phyloP scores from a whole-genome alignment of 1,284 basidiomycete genomes.

The Irpex lacteus region DNA sequence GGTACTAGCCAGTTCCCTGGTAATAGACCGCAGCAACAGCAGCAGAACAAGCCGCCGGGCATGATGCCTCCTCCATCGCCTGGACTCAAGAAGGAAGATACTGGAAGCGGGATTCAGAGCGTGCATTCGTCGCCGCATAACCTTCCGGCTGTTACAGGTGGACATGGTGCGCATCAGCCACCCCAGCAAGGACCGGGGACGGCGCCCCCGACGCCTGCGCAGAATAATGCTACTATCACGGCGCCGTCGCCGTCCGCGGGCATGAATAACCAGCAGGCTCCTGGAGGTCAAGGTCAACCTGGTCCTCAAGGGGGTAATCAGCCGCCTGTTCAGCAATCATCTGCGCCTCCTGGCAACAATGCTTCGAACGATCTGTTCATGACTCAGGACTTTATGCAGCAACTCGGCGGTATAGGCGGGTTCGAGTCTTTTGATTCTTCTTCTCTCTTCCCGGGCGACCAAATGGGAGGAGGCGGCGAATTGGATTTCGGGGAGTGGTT shows the following conservation, averaged over 20 bases:
- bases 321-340: constrained; percentile 10
- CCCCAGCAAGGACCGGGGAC: constrained; percentile 29
- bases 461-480: neutral
- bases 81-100: constrained; percentile 23
- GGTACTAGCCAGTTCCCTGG: constrained; percentile 20
- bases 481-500: neutral
- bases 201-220: constrained; percentile 45
- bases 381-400: neutral
- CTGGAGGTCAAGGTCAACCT: constrained; percentile 15
- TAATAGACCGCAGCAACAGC: constrained; percentile 18
- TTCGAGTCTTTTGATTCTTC: neutral
- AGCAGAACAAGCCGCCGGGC: constrained; percentile 37
- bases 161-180: constrained; percentile 20
- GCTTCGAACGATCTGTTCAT: neutral
- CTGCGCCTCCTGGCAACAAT: constrained; percentile 8
- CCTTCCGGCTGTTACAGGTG: constrained; percentile 22
- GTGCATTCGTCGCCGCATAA: neutral
- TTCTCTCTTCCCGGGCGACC: neutral
- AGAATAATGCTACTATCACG: constrained; percentile 32
- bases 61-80: constrained; percentile 49
- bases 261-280: constrained; percentile 29
- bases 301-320: constrained; percentile 16
- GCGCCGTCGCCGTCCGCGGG: constrained; percentile 44
- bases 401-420: neutral
- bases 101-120: neutral